Percentiles rank a stretch among this genome's conserved stretches.
These are phyloP conservation scores for Citrus mangshanensis DNA, from an alignment of 345 rosid species.

Conservation along the genomic window DNA sequence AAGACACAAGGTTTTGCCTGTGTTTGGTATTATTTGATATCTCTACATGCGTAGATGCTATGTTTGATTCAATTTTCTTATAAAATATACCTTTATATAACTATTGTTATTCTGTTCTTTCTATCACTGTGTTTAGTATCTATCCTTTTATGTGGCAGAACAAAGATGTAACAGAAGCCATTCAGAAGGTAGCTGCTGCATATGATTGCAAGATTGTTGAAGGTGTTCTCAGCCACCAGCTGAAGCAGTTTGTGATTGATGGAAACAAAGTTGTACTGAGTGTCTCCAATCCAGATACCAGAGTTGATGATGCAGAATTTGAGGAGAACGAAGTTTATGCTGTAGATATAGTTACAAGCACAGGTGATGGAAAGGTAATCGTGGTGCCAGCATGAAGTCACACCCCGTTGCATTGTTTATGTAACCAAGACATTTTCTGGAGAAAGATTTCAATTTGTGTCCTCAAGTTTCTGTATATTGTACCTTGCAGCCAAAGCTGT, in stretches of 20 bases:
- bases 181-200: slow-evolving; percentile 94
- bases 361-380: slow-evolving; percentile 98
- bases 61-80: neutral
- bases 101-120: neutral
- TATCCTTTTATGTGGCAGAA: slow-evolving; percentile 50
- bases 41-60: neutral
- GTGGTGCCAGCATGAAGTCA: neutral
- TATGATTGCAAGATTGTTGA: slow-evolving; percentile 97
- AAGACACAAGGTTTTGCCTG: neutral
- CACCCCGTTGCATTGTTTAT: neutral
- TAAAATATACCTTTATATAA: neutral
- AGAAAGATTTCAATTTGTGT: neutral
- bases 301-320: slow-evolving; percentile 92
- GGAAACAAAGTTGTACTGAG: slow-evolving; percentile 80
- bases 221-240: slow-evolving; percentile 94
- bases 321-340: slow-evolving; percentile 96
- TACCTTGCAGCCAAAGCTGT: slow-evolving; percentile 76
- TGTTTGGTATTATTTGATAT: neutral
- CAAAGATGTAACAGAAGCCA: slow-evolving; percentile 92
- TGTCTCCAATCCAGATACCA: slow-evolving; percentile 72
- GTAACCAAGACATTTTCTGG: no score
- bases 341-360: slow-evolving; percentile 81
- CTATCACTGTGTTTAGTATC: neutral
- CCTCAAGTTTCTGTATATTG: neutral
- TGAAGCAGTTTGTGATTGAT: slow-evolving; percentile 87